Base-by-base conservation (phyloP, 352 stramenopile species). In the Phytophthora litchii region DNA sequence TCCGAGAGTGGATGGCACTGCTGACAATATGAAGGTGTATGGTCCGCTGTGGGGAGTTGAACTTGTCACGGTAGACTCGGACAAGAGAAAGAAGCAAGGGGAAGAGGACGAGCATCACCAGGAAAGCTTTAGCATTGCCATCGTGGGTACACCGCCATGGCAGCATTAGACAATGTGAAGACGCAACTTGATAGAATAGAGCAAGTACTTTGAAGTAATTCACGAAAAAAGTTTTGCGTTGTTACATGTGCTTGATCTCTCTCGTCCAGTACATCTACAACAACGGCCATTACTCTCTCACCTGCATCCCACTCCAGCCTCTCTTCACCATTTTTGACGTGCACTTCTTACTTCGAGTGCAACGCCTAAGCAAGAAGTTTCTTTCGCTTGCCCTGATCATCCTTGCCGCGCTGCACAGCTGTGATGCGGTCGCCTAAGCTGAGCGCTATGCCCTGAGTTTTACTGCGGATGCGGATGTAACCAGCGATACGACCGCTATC, bases 401-500 rank as follows among this genome's bases (percentile, higher is more conserved):
- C 85, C 42, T 91, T 88, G 54, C 82, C 72, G 34, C 93, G 83
- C 78, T 99, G 97, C 46, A 99, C 94, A 45, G 92, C 93, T 49
- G 97, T 99, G 68, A 99, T 99, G 32, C 97, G 90, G 70, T 99
- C 97, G 49, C 98, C 98, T 49, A 99, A 77, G 66, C 96, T 99
- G 47, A 99, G 81, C 19, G 98, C 98, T 73, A 99, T 99, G 48
- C 98, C 98, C 75, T 99, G 97, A 48, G 98, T 99, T 86, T 99
- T 99, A 67, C 95, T 99, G 54, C 98, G 93, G 62, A 99, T 99
- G 62, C 98, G 92, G 54, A 99, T 99, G 83, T 99, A 99, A 35
- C 97, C 97, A 55, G 88, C 85, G 50, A 99, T 96, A 58, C 98
- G 97, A 11, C 96, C 97, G 65, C 97, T 98, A 57, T 98, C 97